phyloP scores from a whole-genome alignment of 129 eudicot genomes.

The Apium graveolens region DNA sequence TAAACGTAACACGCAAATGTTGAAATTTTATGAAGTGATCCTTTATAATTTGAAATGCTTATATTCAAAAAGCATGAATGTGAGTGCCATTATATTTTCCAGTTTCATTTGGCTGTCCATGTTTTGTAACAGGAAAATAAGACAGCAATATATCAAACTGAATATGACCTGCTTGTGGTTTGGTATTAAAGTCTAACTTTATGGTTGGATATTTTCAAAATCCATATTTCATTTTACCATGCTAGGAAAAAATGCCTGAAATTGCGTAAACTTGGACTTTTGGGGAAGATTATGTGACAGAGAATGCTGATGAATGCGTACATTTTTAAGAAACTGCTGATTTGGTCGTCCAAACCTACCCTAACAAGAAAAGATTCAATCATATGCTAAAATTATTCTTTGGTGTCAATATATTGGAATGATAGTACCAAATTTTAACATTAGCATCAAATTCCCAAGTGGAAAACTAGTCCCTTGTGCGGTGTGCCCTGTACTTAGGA shows the following conservation, averaged over 20 bases:
- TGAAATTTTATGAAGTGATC: neutral
- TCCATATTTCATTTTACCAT: neutral
- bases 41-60: slow-evolving; percentile 3
- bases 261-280: neutral
- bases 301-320: neutral
- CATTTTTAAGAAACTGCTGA: slow-evolving; percentile 3
- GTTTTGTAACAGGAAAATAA: neutral
- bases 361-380: no score
- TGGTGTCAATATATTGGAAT: neutral
- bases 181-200: neutral
- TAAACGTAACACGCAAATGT: neutral
- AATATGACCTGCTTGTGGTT: neutral
- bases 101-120: neutral
- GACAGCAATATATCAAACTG: neutral
- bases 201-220: neutral
- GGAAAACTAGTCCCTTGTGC: neutral
- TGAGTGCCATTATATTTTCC: neutral
- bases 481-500: neutral
- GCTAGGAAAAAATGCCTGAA: neutral
- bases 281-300: neutral
- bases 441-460: no score
- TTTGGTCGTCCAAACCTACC: neutral
- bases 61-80: neutral
- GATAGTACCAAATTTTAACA: no score
- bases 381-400: no score